Evolutionary conservation across 257 asterid species (phyloP).

Genomic region (Sherardia arvensis): DNA sequence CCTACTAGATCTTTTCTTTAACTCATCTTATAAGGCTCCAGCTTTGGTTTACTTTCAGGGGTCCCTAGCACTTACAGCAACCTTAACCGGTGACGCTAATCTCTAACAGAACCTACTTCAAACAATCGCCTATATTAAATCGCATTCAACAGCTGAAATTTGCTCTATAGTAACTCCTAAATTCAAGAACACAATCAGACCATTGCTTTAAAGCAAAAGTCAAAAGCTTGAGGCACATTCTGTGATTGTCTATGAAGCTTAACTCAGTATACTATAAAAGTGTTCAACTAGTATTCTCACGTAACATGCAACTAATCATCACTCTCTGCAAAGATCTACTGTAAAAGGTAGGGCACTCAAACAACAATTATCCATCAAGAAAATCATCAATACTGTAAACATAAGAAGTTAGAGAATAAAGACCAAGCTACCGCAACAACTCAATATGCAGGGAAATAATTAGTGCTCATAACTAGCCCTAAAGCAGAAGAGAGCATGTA

Average conservation of each 20-base stretch:
- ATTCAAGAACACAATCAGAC: background rate
- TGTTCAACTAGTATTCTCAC: background rate
- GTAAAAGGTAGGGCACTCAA: background rate
- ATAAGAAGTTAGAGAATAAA: background rate
- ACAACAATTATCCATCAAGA: background rate
- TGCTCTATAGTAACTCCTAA: background rate
- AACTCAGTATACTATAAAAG: background rate
- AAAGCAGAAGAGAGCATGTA: background rate
- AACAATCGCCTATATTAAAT: too few species aligned
- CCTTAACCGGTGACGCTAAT: too few species aligned
- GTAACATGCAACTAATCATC: background rate
- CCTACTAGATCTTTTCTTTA: too few species aligned
- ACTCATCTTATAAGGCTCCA: background rate
- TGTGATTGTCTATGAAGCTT: background rate
- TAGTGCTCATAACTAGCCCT: too few species aligned
- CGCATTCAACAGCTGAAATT: background rate
- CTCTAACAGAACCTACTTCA: background rate
- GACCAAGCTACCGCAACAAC: too few species aligned
- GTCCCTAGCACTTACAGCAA: background rate
- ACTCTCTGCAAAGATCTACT: background rate
- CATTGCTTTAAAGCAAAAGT: background rate
- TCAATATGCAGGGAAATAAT: background rate
- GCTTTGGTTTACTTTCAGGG: background rate
- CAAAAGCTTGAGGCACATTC: background rate
- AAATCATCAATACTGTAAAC: background rate